These are phyloP conservation scores for Oenanthe sinensis DNA, from an alignment of 129 eudicot genomes.

Conservation along the genomic window DNA sequence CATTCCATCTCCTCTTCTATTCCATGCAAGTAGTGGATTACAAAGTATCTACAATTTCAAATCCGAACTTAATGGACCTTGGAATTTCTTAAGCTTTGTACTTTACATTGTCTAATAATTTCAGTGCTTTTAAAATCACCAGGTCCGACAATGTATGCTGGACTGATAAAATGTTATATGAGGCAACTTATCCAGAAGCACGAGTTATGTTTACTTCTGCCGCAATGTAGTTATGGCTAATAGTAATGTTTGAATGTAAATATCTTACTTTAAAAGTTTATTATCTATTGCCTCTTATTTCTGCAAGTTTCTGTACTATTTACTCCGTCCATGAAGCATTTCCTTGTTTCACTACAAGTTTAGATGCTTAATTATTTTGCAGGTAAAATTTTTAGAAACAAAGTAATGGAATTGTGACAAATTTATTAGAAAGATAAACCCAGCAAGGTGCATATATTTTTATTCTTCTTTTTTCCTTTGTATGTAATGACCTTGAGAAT, in stretches of 20 bases:
- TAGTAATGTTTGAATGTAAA: not conserved
- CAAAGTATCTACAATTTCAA: not conserved
- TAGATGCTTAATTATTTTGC: not conserved
- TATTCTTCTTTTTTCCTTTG: not conserved
- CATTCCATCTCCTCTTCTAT: not conserved
- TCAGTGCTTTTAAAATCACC: not conserved
- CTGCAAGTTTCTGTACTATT: not conserved
- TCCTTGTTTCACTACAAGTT: not conserved
- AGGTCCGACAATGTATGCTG: not conserved
- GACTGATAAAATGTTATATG: not conserved
- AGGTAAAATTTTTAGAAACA: not conserved
- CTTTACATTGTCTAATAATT: not conserved
- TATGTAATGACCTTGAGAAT: not conserved
- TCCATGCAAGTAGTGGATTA: not conserved
- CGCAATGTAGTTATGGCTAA: not conserved
- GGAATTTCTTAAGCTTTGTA: not conserved
- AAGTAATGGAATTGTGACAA: not conserved
- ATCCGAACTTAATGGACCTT: not conserved
- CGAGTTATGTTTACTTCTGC: not conserved
- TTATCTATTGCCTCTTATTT: not conserved
- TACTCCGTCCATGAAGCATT: not conserved
- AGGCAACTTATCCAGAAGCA: not conserved
- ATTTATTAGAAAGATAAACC: not conserved
- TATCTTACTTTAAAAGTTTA: not conserved
- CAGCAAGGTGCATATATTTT: not conserved